phyloP scores from a whole-genome alignment of 345 rosid species.

The Acer negundo region DNA sequence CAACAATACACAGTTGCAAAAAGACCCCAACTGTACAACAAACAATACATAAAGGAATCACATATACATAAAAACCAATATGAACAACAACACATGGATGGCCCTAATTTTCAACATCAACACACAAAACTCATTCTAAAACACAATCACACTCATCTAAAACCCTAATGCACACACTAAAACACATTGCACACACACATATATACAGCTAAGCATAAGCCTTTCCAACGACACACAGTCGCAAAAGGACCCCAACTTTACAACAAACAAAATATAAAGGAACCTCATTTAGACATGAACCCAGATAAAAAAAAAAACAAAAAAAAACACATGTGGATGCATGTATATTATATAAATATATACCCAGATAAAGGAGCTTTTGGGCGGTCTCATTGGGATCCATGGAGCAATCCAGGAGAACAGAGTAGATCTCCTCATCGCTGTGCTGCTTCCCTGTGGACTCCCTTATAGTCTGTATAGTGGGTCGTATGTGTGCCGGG shows the following conservation, averaged over 20 bases:
- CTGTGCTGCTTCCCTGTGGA: slow-evolving; percentile 75
- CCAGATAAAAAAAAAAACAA: not conserved
- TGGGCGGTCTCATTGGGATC: slow-evolving; percentile 90
- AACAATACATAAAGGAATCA: not conserved
- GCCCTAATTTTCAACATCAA: slow-evolving; percentile 5
- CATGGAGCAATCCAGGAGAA: slow-evolving; percentile 64
- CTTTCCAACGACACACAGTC: slow-evolving; percentile 9
- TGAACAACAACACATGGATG: not conserved
- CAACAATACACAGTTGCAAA: slow-evolving; percentile 10
- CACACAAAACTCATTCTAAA: not conserved
- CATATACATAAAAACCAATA: slow-evolving; percentile 1
- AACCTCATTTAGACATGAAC: slow-evolving; percentile 4
- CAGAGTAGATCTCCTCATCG: slow-evolving; percentile 76
- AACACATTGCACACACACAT: slow-evolving; percentile 5
- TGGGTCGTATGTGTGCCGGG: slow-evolving; percentile 50
- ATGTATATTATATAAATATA: not conserved
- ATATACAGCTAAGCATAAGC: not conserved
- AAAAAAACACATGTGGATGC: not conserved
- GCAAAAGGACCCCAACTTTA: slow-evolving; percentile 1
- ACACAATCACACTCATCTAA: not conserved
- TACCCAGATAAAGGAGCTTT: slow-evolving; percentile 75
- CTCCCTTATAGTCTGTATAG: slow-evolving; percentile 73
- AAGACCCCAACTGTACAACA: not conserved
- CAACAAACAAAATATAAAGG: not conserved
- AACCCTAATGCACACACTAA: slow-evolving; percentile 1